These are phyloP conservation scores for Pulveroboletus sp. DNA, from an alignment of 768 basidiomycete species.

Conservation along the genomic window DNA sequence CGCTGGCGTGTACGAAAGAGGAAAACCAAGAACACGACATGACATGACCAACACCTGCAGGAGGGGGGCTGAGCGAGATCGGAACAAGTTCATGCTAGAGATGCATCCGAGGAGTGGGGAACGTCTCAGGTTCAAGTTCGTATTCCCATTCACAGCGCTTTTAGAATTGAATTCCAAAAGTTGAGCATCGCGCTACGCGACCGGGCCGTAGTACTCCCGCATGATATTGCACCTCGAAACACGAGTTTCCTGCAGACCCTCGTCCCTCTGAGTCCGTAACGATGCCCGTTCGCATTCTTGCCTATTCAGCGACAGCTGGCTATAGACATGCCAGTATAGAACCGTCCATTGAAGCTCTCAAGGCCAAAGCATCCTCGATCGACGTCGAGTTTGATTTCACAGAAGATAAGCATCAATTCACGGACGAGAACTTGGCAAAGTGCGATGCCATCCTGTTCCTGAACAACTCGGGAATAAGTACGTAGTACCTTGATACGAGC, in stretches of 20 bases:
- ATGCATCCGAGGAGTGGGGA: neutral
- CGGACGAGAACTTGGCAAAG: slow-evolving; percentile 43
- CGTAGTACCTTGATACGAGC: slow-evolving; percentile 10
- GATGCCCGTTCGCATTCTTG: slow-evolving; percentile 43
- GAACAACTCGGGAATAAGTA: slow-evolving; percentile 65
- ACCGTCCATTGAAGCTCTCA: slow-evolving; percentile 56
- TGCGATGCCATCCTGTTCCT: slow-evolving; percentile 72
- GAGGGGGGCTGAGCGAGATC: neutral
- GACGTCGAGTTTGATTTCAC: slow-evolving; percentile 58
- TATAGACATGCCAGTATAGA: slow-evolving; percentile 78
- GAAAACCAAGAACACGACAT: slow-evolving; percentile 11
- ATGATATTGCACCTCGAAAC: neutral
- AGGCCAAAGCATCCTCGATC: slow-evolving; percentile 41
- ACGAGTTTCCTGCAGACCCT: neutral
- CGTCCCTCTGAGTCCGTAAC: neutral
- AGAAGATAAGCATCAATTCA: slow-evolving; percentile 59
- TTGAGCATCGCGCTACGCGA: neutral
- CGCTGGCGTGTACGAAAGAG: slow-evolving; percentile 3
- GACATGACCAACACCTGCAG: neutral
- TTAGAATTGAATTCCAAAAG: slow-evolving; percentile 18
- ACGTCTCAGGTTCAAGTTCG: slow-evolving; percentile 6
- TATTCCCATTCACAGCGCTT: slow-evolving; percentile 6
- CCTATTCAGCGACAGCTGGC: slow-evolving; percentile 57
- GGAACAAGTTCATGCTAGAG: slow-evolving; percentile 6
- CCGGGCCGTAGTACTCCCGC: neutral